Evolutionary conservation across 306 rosid species (phyloP), one percentile per base, ranked within the genome.

Genomic region (Trifolium repens): DNA sequence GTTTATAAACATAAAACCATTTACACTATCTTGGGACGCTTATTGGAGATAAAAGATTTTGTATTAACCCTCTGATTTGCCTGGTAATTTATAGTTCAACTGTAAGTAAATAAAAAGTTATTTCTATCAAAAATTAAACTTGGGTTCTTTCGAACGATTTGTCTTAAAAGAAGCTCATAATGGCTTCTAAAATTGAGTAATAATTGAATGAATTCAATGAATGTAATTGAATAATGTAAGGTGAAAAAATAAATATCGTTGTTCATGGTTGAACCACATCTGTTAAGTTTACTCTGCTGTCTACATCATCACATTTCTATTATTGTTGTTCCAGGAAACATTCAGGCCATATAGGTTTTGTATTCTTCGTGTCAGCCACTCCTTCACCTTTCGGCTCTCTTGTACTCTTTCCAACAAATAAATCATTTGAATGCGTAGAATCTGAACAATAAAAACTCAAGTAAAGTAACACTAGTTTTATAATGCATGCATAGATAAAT

Each of bases 371-470:
- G 10, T 61, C 79, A 71, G 43, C 74, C 50, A 78, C 71, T 46
- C 78, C 79, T 68, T 69, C 69, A 10, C 81, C 88, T 85, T 74
- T 81, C 79, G 81, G 83, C 77, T 84, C 15, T 39, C 63, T 67
- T 42, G 69, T 32, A 40, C 46, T 32, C 47, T 73, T 84, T 53
- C 63, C 22, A 15, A 70, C 15, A 30, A 34, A 74, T 17, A 47
- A 74, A 61, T 52, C 11, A 80, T 32, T 58, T 35, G 26, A 30
- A 50, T 70, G 3, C 9, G n/a, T 54, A 59, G 71, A 60, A 75
- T 42, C 61, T 74, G 52, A 69, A 68, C 27, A 52, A 67, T 58
- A 6, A 68, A 42, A 55, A 8, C 17, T 69, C 10, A 32, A 58
- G 12, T 67, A 69, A 30, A 27, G 14, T 3, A 43, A 43, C 3